These are phyloP conservation scores for Candida boidinii DNA, from an alignment of 805 yeast genomes.

Conservation along the genomic window DNA sequence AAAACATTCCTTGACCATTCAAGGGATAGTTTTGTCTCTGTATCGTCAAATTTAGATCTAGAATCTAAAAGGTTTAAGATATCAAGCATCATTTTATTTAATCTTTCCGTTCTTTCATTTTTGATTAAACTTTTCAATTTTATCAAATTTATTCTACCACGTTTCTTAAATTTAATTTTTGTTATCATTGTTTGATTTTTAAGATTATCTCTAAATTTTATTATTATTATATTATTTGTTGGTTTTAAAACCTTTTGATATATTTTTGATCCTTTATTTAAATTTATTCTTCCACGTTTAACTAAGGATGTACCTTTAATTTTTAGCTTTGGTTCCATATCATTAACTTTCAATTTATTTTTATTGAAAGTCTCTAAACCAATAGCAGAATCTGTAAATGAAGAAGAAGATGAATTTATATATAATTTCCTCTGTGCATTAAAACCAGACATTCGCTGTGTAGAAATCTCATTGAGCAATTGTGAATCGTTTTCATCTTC, in stretches of 20 bases:
- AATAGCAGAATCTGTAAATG: not conserved
- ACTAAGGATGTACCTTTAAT: conserved; percentile 5
- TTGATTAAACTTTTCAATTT: too few species aligned
- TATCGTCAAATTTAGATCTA: too few species aligned
- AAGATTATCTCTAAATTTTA: too few species aligned
- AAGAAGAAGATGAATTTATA: not conserved
- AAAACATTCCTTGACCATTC: conserved; percentile 35
- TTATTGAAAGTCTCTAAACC: not conserved
- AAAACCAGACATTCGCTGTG: not conserved
- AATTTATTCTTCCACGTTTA: conserved; percentile 12
- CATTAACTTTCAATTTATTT: not conserved
- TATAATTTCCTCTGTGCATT: not conserved
- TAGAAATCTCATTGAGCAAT: not conserved
- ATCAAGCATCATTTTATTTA: too few species aligned
- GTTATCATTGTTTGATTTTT: too few species aligned
- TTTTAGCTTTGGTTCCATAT: conserved; percentile 3
- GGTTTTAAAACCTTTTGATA: too few species aligned
- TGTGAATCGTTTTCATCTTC: conserved; percentile 1
- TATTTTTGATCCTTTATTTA: too few species aligned
- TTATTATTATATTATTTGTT: too few species aligned
- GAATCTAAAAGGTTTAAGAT: too few species aligned
- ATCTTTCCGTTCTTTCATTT: too few species aligned
- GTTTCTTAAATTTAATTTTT: too few species aligned
- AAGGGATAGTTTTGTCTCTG: conserved; percentile 16
- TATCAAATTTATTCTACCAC: too few species aligned